Base-by-base conservation (phyloP, 345 rosid species). In the Eucalyptus melliodora region DNA sequence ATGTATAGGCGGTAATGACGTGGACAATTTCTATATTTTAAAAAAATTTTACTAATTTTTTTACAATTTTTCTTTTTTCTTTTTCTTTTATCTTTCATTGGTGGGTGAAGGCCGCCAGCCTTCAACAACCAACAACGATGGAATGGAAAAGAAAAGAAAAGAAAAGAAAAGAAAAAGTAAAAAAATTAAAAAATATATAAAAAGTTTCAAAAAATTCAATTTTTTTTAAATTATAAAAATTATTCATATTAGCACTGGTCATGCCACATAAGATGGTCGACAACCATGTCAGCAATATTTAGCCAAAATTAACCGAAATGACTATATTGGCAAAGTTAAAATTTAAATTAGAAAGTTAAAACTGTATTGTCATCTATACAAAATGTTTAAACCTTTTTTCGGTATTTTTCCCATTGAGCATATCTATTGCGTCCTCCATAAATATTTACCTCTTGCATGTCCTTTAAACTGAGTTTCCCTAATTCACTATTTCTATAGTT, bases 161-260 rank as follows among this genome's bases (percentile, higher is more conserved):
- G 7, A 50, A 50, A 50, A 50, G 17, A 5, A 50, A 50, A 50
- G 9, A 53, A 19, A 53, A 19, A 17, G 2, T 51, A 53, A 17
- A 53, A 19, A 53, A 19, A 6, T 17, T 7, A 3, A 51, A 51
- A 51, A 51, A 9, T 4, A 55, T 55, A 56, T 0, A 56, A 56
- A 56, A 56, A 56, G 30, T 56, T 56, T 56, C 30, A 23, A 56
- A 56, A 55, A 17, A 51, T 51, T 51, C 4, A 7, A 17, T 19
- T 53, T 19, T 19, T 53, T 53, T 53, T 19, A 23, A 24, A 56
- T 56, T 56, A 23, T 0, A 56, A 56, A 55, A 56, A 56, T 56
- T 56, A 0, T 56, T 56, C 0, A 24, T 6, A 56, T 56, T 56
- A 56, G 1, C 1, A 24, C 1, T 0, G 2, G 13, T 56, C 1